Base-by-base conservation (phyloP, 345 rosid species). In the Populus alba region DNA sequence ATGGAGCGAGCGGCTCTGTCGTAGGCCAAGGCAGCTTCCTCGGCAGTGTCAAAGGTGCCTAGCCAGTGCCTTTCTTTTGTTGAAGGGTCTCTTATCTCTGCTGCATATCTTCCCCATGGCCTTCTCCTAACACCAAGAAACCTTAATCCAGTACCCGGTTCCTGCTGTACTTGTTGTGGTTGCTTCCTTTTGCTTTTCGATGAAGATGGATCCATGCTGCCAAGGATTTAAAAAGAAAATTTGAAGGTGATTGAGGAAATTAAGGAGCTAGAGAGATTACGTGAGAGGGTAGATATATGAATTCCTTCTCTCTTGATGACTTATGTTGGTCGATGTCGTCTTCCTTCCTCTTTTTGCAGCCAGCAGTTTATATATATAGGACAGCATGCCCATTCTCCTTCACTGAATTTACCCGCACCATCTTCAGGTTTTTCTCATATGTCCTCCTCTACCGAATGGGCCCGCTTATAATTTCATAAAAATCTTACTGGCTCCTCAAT, bases 21-120 rank as follows among this genome's bases (percentile, higher is more conserved):
- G 55, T 92, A 92, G 57, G 95, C 97, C 86, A 92, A 78, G 49
- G 95, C 97, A 7, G 97, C 97, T 78, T 92, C 95, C 78, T 91
- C 92, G 0, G 97, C 95, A 0, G 95, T 92, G 82, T 92, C 97
- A 39, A 92, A 91, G 41, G 97, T 92, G 20, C 97, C 95, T 3
- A 92, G 88, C 97, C 97, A 92, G 81, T 90, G 97, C 80, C 95
- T 89, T 80, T 92, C 92, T 74, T 92, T 92, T 35, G 97, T 91
- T 18, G 90, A 82, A 35, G 97, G 97, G 87, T 92, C 92, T 79
- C 97, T 81, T 65, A 92, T 92, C 86, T 92, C 97, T 3, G 95
- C 97, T 0, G 97, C 95, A 70, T 92, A 92, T 76, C 95, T 83
- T 12, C 95, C 97, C 97, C 97, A 92, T 31, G 97, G 97, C 77